phyloP scores from a whole-genome alignment of 768 basidiomycete species.

The Zangia roseola region DNA sequence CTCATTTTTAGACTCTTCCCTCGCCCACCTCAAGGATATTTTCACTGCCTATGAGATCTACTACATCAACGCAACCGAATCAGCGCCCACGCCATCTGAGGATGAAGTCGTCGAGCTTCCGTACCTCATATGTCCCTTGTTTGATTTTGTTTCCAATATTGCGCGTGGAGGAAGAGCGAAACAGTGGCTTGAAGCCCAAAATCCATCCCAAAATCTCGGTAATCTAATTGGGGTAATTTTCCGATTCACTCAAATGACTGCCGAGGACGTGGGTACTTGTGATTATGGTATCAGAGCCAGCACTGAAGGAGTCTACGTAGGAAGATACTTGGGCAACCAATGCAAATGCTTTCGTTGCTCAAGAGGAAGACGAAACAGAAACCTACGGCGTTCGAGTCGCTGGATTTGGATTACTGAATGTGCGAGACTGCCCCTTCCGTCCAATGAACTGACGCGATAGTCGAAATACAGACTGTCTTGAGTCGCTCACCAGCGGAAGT shows the following conservation, averaged over 20 bases:
- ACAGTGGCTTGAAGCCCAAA: conserved; percentile 55
- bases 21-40: conserved; percentile 58
- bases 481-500: conserved; percentile 53
- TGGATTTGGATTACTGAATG: conserved; percentile 79
- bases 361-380: conserved; percentile 91
- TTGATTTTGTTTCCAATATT: conserved; percentile 75
- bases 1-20: conserved; percentile 55
- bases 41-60: conserved; percentile 60
- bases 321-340: conserved; percentile 90
- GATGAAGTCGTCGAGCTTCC: conserved; percentile 75
- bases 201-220: conserved; percentile 38
- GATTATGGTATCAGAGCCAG: neutral
- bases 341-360: conserved; percentile 88
- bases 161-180: conserved; percentile 63
- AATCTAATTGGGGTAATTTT: conserved; percentile 57
- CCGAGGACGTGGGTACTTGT: conserved; percentile 68
- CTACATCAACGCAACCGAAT: conserved; percentile 56
- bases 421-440: conserved; percentile 31
- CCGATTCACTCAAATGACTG: conserved; percentile 81
- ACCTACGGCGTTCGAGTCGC: conserved; percentile 80
- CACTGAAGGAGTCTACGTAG: conserved; percentile 39
- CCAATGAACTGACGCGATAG: conserved; percentile 1
- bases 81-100: conserved; percentile 65
- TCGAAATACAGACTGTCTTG: conserved; percentile 49
- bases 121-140: conserved; percentile 71